Conservation (phyloP, 2,329 filamentous ascomycete species). For the Colletotrichum cuscutae region DNA sequence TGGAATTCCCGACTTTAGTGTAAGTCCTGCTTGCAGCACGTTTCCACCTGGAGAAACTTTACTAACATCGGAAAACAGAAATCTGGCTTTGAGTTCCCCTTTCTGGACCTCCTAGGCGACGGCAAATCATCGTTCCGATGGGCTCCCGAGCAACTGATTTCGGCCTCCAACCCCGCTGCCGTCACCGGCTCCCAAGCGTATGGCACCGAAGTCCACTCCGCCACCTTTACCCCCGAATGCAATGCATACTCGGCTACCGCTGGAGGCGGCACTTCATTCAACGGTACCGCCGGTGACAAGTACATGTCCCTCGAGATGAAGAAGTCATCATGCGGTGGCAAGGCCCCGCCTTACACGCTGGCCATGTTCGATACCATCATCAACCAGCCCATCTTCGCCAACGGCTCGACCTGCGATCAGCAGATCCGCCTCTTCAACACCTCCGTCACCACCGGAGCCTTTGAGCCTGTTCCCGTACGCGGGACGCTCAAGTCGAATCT, state of each 20-base stretch:
- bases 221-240: slow-evolving; percentile 57
- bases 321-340: slow-evolving; percentile 5
- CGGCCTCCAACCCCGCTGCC: slow-evolving; percentile 52
- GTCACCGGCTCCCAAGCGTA: slow-evolving; percentile 57
- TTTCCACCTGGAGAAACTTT: background rate
- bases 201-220: slow-evolving; percentile 54
- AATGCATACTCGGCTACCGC: slow-evolving; percentile 55
- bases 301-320: slow-evolving; percentile 36
- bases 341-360: slow-evolving; percentile 47
- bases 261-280: slow-evolving; percentile 36
- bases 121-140: slow-evolving; percentile 62
- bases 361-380: slow-evolving; percentile 61
- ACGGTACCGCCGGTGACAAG: slow-evolving; percentile 23
- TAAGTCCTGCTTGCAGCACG: slow-evolving; percentile 44
- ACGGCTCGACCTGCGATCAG: slow-evolving; percentile 53
- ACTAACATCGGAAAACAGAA: slow-evolving; percentile 47
- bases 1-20: slow-evolving; percentile 58
- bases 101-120: slow-evolving; percentile 62
- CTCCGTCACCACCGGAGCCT: slow-evolving; percentile 46
- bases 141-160: slow-evolving; percentile 58
- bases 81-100: slow-evolving; percentile 64
- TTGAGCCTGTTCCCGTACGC: slow-evolving; percentile 41
- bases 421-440: slow-evolving; percentile 58
- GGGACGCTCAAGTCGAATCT: slow-evolving; percentile 39
- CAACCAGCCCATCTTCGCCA: slow-evolving; percentile 62